Evolutionary conservation across 192 early-diverging fungal genomes (phyloP), one percentile per base, ranked within the genome.

Genomic region (Chytriomyces hyalinus): DNA sequence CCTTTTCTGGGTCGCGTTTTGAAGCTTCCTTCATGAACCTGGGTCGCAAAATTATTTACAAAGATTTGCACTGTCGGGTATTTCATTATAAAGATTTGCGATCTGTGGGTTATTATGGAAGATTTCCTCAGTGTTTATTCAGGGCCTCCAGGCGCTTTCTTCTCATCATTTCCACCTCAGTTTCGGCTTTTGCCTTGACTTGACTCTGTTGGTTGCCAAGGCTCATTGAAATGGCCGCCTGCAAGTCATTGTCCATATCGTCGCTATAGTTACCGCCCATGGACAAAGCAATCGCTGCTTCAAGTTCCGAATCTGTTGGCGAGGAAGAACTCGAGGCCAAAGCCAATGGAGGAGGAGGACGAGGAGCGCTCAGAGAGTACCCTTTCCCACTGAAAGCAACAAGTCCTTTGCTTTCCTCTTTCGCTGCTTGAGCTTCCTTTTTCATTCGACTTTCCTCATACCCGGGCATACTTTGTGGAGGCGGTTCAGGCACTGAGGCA

Each of bases 401-500:
- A 3, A 62, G 2, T 11, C 71, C 71, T 9, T 45, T 44, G 28
- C 24, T 36, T 17, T 13, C 24, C 24, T 65, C 63, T 63, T 61
- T 73, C 17, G 13, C 22, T 17, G 28, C 22, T 20, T 57, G 15
- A 1, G 13, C 20, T 57, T 57, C 1, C 1, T n/a, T 20, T n/a
- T n/a, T 13, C 13, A 13, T 20, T 57, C 53, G 13, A n/a, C 5
- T 13, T 20, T 57, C 53, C 20, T 13, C 20, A 20, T n/a, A n/a
- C 4, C 11, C 24, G 11, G 11, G 11, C 62, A 36, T 50, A 10
- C 13, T 6, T 65, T 47, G 78, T 11, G 70, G 73, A 15, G 69
- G 45, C 7, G 87, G 87, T 6, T 78, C 59, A 24, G 87, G 87
- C 28, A 22, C 36, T 15, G 57, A 44, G 17, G 46, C 51, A 1